Evolutionary conservation across 148 eudicot species (phyloP), one percentile per base, ranked within the genome.

Genomic region (Pouteria glomerata): DNA sequence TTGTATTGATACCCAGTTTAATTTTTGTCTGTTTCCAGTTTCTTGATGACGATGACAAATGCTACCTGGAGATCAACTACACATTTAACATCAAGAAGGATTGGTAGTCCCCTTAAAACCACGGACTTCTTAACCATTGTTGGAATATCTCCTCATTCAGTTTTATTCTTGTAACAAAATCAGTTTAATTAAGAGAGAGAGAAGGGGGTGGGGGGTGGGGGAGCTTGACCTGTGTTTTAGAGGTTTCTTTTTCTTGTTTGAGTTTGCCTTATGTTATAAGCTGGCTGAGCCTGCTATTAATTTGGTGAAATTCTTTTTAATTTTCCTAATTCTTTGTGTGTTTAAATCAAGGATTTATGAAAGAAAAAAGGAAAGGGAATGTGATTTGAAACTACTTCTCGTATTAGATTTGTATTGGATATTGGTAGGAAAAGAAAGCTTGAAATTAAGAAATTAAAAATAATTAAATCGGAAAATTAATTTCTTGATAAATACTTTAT

Each of bases 31-130:
- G 62, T 30, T 69, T 69, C 29, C 74, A 82, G 85, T 82, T 82
- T 72, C n/a, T 78, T 39, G 85, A 82, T 26, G 85, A 82, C 41
- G 85, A 82, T 41, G 72, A 78, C 72, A 82, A 75, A 39, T 78
- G 85, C 66, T 68, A 78, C 82, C 44, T 82, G 79, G 76, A 82
- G 73, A 72, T 82, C 41, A 68, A 75, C 68, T 82, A 82, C 66
- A 74, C 81, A 47, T 81, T 81, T 39, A 76, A 81, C 70, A 81
- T 81, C 78, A 66, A 66, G 78, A 81, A 74, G 52, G 79, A 78
- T 62, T 78, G 81, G 81, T 55, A 27, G 24, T 11, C 24, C 19
- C 19, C 69, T 26, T 76, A 56, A 61, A 42, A 23, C 30, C 4
- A 27, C 44, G 39, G 63, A 39, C 35, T 44, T 39, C 34, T 10